A percentile compares a stretch with the other conserved stretches of the same genome.
Conservation (phyloP, 345 rosid species). For the Triadica sebifera region DNA sequence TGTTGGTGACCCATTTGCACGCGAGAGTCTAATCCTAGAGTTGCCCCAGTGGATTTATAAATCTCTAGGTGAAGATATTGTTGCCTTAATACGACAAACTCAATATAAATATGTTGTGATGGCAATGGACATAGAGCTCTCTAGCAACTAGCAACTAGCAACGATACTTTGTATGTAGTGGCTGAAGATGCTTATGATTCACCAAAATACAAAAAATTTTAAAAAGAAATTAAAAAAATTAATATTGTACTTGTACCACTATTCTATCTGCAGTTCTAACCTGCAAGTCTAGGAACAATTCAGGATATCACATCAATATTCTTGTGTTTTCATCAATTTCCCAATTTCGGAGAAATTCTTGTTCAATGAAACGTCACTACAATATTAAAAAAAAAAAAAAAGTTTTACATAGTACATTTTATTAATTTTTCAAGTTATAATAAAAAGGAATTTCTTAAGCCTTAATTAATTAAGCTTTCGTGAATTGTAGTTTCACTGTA, state of each 20-base stretch:
- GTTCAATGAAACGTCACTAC: not conserved
- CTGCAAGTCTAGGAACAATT: not conserved
- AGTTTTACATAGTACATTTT: not conserved
- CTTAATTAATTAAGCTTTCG: no score
- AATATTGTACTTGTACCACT: not conserved
- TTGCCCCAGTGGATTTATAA: not conserved
- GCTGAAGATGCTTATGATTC: conserved; percentile 3
- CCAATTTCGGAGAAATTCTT: conserved; percentile 3
- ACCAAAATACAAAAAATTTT: not conserved
- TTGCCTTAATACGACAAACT: conserved; percentile 19
- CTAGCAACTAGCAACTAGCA: not conserved
- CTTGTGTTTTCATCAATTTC: not conserved
- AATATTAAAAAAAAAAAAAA: not conserved
- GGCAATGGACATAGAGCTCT: not conserved
- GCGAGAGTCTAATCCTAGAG: conserved; percentile 11
- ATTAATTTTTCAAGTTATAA: no score
- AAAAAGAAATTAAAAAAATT: not conserved
- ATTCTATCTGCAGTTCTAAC: not conserved
- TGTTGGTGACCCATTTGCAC: conserved; percentile 8
- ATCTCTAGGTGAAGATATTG: not conserved
- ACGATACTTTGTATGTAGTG: conserved; percentile 5
- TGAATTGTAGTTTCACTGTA: no score
- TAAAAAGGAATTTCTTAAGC: no score
- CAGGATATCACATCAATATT: not conserved
- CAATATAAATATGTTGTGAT: not conserved